A percentile compares a stretch with the other conserved stretches of the same genome.
These are phyloP conservation scores for Calocybe indica DNA, from an alignment of 768 basidiomycete species.

Conservation along the genomic window DNA sequence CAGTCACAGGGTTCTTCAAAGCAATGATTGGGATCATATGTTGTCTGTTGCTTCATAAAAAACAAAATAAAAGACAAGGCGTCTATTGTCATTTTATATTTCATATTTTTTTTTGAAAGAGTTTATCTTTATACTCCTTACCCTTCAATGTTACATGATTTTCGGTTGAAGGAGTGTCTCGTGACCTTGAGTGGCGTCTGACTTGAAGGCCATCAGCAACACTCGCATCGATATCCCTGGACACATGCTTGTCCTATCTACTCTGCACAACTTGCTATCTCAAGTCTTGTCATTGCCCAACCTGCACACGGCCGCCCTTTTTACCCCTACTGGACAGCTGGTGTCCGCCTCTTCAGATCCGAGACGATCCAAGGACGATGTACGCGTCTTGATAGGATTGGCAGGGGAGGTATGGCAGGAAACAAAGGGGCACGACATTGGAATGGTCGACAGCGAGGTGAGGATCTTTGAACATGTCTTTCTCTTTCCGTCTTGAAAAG, in stretches of 20 bases:
- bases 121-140: too few relatives aligned
- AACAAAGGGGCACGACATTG: slow-evolving; percentile 55
- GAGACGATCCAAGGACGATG: slow-evolving; percentile 61
- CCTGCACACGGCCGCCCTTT: slow-evolving; percentile 65
- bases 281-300: slow-evolving; percentile 54
- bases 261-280: slow-evolving; percentile 58
- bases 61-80: too few relatives aligned
- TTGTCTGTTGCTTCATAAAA: too few relatives aligned
- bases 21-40: too few relatives aligned
- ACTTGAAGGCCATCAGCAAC: not conserved
- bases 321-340: slow-evolving; percentile 71
- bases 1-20: too few relatives aligned
- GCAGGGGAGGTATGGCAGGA: slow-evolving; percentile 77
- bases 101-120: too few relatives aligned
- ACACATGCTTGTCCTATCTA: slow-evolving; percentile 64
- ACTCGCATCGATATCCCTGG: not conserved
- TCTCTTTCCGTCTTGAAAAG: not conserved
- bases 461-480: slow-evolving; percentile 9
- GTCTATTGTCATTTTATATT: too few relatives aligned
- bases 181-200: too few relatives aligned
- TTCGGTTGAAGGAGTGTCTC: too few relatives aligned
- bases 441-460: slow-evolving; percentile 79
- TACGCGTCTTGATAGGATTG: slow-evolving; percentile 67
- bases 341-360: slow-evolving; percentile 58
- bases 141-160: too few relatives aligned